Base-by-base conservation (phyloP, 2,329 filamentous ascomycete species). In the Fusarium sp. region DNA sequence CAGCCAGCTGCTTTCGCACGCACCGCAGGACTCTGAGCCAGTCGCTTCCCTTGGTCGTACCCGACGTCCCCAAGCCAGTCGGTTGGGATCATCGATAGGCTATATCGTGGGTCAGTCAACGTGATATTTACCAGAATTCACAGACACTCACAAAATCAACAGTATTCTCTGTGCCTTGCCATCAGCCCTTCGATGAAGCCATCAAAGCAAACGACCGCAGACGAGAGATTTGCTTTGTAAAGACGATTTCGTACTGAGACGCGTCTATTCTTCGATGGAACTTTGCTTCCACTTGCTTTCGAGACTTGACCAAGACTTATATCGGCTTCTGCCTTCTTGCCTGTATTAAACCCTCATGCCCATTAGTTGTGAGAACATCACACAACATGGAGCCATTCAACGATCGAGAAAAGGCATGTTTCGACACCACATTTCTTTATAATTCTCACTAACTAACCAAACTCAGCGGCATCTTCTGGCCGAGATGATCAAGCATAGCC, bases 401-500 rank as follows among this genome's bases (percentile, higher is more conserved):
- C 47, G 83, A 85, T 55, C 77, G 78, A 51, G 84, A 87, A 75
- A 85, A 85, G 83, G 84, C 86, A 79, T 56, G 77, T n/a, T 11
- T 18, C 6, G 11, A 17, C 5, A 4, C 10, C 15, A 20, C 17
- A 18, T 25, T 17, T n/a, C 33, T 3, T 27, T 13, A 14, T 18
- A 15, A 15, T 29, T 21, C 9, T 27, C 11, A 5, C 11, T 49
- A 20, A 43, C 48, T 58, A 41, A 63, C 63, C 45, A 65, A 47
- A 20, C 9, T n/a, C 71, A 88, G 86, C 84, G 85, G 65, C 87
- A 87, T 72, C 78, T 88, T 62, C 80, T 88, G 56, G 84, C 81
- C 57, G 86, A 88, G 75, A 84, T 87, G 70, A 84, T 88, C 76
- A 88, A 87, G 70, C 80, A 80, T 61, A 88, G 85, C 77, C 75